Evolutionary conservation across 768 basidiomycete genomes (phyloP).

Genomic region (Galerina sulciceps): DNA sequence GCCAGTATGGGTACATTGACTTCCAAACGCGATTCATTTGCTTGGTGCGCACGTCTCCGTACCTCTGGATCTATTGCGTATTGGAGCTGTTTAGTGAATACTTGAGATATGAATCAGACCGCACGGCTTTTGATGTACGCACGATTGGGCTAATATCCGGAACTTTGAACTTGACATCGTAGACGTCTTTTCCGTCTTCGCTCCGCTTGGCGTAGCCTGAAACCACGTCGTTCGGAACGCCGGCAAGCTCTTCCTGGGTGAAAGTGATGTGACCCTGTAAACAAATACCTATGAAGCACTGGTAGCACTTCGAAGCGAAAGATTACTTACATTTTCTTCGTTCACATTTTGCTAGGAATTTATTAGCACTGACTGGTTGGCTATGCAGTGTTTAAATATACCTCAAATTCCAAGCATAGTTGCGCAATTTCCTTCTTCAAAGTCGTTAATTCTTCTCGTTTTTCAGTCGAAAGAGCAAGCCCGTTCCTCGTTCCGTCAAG

Average conservation of each 20-base stretch:
- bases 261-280: constrained; percentile 63
- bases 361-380: too few relatives aligned
- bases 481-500: constrained; percentile 83
- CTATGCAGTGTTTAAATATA: constrained; percentile 21
- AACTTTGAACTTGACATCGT: constrained; percentile 80
- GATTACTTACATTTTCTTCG: constrained; percentile 70
- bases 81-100: constrained; percentile 61
- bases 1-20: constrained; percentile 74
- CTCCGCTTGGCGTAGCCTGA: constrained; percentile 74
- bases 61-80: constrained; percentile 73
- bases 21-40: constrained; percentile 66
- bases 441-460: constrained; percentile 56
- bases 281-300: constrained; percentile 40
- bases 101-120: background rate
- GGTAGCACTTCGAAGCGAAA: background rate
- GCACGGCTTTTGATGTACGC: constrained; percentile 31
- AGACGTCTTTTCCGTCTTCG: constrained; percentile 60
- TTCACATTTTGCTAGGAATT: constrained; percentile 78
- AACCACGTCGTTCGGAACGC: constrained; percentile 83
- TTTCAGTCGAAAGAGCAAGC: constrained; percentile 67
- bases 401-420: constrained; percentile 75
- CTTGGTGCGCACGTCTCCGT: constrained; percentile 68
- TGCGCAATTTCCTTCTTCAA: constrained; percentile 81
- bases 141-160: constrained; percentile 83
- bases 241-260: constrained; percentile 74